A percentile compares a stretch with the other conserved stretches of the same genome.
These are phyloP conservation scores for Chlamydomonas sp. DNA, from an alignment of 139 green algal genomes.

Conservation along the genomic window DNA sequence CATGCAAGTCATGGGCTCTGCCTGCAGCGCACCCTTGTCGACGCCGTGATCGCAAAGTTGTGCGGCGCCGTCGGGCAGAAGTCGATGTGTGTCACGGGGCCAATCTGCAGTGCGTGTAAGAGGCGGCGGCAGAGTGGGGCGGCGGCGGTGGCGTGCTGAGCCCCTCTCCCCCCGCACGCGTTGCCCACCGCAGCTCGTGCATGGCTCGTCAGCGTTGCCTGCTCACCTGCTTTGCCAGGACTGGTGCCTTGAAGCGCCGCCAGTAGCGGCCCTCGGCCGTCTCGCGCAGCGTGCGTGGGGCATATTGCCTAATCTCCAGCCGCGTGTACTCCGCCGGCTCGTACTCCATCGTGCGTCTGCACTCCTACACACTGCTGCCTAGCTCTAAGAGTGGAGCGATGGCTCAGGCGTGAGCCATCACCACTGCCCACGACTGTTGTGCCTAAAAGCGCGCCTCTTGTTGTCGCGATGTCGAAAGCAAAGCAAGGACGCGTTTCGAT, in stretches of 20 bases:
- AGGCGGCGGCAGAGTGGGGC: too few relatives aligned
- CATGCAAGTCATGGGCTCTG: too few relatives aligned
- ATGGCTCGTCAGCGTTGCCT: slow-evolving; percentile 4
- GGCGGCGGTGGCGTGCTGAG: too few relatives aligned
- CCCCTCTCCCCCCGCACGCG: too few relatives aligned
- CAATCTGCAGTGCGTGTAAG: slow-evolving; percentile 52
- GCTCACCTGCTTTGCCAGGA: slow-evolving; percentile 60
- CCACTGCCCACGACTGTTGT: too few relatives aligned
- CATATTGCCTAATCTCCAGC: slow-evolving; percentile 57
- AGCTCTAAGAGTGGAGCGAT: too few relatives aligned
- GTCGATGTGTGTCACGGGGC: slow-evolving; percentile 70
- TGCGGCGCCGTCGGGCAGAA: slow-evolving; percentile 66
- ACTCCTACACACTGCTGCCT: too few relatives aligned
- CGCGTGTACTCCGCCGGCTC: slow-evolving; percentile 59
- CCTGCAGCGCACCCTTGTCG: slow-evolving; percentile 54
- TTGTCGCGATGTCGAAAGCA: too few relatives aligned
- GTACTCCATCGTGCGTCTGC: slow-evolving; percentile 15
- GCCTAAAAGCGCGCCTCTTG: too few relatives aligned
- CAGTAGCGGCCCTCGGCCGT: slow-evolving; percentile 83
- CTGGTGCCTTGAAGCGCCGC: slow-evolving; percentile 55
- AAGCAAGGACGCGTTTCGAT: too few relatives aligned
- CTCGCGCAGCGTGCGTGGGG: slow-evolving; percentile 53
- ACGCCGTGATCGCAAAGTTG: slow-evolving; percentile 73
- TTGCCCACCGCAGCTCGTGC: too few relatives aligned
- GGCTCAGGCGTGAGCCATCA: too few relatives aligned